phyloP scores from a whole-genome alignment of 495 filamentous ascomycete species.

The Tuber indicum region DNA sequence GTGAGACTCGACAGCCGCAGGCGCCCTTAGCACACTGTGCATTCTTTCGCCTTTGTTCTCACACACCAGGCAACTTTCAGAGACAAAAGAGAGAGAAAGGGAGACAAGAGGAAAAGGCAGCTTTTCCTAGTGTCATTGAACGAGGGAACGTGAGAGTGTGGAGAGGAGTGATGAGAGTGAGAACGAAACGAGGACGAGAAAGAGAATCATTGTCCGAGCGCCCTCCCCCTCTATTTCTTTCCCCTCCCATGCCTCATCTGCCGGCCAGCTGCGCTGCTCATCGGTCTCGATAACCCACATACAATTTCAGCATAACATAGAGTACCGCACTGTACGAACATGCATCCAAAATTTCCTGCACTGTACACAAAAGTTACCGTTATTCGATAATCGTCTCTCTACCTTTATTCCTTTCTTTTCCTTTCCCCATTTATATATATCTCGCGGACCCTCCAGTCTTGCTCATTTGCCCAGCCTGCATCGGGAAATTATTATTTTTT shows the following conservation, averaged over 20 bases:
- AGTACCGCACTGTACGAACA: background rate
- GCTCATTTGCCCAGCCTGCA: background rate
- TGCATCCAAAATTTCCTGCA: background rate
- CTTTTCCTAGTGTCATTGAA: background rate
- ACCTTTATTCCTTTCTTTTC: background rate
- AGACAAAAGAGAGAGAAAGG: background rate
- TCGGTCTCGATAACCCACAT: background rate
- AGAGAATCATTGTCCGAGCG: constrained; percentile 3
- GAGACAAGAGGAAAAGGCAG: background rate
- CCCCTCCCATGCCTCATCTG: background rate
- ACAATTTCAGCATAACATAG: background rate
- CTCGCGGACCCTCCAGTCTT: background rate
- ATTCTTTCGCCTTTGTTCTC: constrained; percentile 2
- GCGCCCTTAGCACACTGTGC: constrained; percentile 5
- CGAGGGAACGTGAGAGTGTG: background rate
- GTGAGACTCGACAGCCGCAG: background rate
- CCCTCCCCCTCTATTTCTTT: background rate
- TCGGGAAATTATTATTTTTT: background rate
- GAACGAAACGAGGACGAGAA: background rate
- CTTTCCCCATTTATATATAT: background rate
- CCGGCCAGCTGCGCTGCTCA: background rate
- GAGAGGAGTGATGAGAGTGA: background rate
- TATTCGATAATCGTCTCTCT: background rate
- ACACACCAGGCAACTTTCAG: background rate
- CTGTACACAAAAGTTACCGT: background rate